Evolutionary conservation across 2,329 filamentous ascomycete genomes (phyloP).

Genomic region (Aschersonia sp.): DNA sequence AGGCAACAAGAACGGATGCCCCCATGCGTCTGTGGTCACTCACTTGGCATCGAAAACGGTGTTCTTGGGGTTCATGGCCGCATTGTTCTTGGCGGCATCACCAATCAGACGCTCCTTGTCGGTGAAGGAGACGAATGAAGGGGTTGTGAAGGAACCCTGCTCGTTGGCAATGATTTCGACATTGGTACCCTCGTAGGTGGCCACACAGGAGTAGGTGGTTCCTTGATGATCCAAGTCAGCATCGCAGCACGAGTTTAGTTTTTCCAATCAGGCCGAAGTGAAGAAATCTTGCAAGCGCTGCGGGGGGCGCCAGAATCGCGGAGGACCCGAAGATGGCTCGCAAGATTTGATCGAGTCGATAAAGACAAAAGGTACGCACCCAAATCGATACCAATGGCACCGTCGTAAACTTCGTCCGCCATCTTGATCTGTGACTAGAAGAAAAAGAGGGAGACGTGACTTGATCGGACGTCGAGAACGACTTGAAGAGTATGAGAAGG

Average conservation of each 20-base stretch:
- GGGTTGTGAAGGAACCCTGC: conserved; percentile 97
- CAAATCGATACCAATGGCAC: conserved; percentile 99
- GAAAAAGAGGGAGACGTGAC: conserved; percentile 7
- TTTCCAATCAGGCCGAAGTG: background rate
- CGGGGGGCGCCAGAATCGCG: background rate
- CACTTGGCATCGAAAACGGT: conserved; percentile 99
- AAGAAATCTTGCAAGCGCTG: background rate
- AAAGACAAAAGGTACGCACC: conserved; percentile 41
- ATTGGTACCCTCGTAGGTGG: conserved; percentile 98
- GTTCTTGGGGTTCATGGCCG: conserved; percentile 96
- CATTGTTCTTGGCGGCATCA: conserved; percentile 99
- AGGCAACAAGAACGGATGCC: too few relatives aligned
- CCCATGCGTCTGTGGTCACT: conserved; percentile 19
- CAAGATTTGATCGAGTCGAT: background rate
- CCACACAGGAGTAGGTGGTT: conserved; percentile 99
- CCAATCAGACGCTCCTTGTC: conserved; percentile 97
- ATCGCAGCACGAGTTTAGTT: background rate
- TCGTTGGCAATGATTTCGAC: conserved; percentile 99
- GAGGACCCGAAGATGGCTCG: too few relatives aligned
- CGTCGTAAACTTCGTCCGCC: conserved; percentile 97
- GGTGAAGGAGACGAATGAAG: conserved; percentile 98
- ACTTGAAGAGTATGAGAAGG: conserved; percentile 9
- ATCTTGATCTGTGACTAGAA: conserved; percentile 41
- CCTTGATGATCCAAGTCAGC: conserved; percentile 36
- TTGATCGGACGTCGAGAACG: conserved; percentile 5